Base-by-base conservation (phyloP, 73 alveolate genomes). In the Uronychia binucleata region DNA sequence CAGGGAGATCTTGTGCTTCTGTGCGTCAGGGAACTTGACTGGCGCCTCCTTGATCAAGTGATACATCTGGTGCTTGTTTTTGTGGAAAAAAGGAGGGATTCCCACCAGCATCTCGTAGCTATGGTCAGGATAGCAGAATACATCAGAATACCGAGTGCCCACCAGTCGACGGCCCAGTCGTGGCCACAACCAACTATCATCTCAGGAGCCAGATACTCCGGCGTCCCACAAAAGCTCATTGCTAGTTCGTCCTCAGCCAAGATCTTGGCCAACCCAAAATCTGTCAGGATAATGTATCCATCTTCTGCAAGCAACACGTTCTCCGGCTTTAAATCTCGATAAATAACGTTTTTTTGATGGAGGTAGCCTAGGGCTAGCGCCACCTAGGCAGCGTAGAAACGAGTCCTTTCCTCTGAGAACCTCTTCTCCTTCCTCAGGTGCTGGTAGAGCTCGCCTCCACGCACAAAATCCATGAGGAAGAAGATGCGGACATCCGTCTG, bases 81-180 rank as follows among this genome's bases (percentile, higher is more conserved):
- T 84, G 34, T 84, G 80, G 31, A 34, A 82, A 33, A 82, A 82
- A 8, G 89, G 89, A 1, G 89, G 89, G 29, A 82, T 82, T 83
- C 90, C 75, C 83, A 26, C 82, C 59, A 76, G 87, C 77, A 30
- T 8, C 59, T 88, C 80, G 76, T 25, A 82, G 78, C 87, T 79
- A 35, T n/a, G n/a, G n/a, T n/a, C n/a, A n/a, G n/a, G n/a, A n/a
- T n/a, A n/a, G n/a, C n/a, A n/a, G n/a, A n/a, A 92, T 94, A 94
- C 75, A 94, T 80, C 27, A 94, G 86, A 35, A 92, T 93, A 0
- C 98, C 98, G 59, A 94, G 84, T 31, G 92, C 88, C 93, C 93
- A 94, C 94, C 95, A 94, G 82, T 94, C 98, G 46, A 94, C 94
- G 0, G 96, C 92, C 75, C 80, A 83, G 29, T 93, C 95, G 86